Base-by-base conservation (phyloP, 2,329 filamentous ascomycete species). In the Fusarium citri region DNA sequence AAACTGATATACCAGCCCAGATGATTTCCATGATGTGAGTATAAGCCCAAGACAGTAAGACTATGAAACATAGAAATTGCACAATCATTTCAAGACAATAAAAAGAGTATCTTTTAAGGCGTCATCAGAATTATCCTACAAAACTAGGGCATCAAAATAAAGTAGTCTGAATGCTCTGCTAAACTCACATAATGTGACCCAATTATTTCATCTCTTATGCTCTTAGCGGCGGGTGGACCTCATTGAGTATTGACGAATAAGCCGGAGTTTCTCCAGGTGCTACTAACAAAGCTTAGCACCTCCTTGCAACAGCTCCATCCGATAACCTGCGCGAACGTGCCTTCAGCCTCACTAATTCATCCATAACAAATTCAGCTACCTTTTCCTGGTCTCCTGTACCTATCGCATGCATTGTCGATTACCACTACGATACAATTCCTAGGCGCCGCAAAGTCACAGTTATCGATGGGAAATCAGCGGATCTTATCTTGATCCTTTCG, bases 261-360 rank as follows among this genome's bases (percentile, higher is more conserved):
- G 55, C 72, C 72, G 72, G 62, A 47, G 72, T 69, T 74, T 64
- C 53, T 49, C 72, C 72, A 41, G 31, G n/a, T 16, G 41, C 58
- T 41, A 40, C 28, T n/a, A 37, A 25, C 25, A 45, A 59, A 59
- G 57, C 46, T 59, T 48, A 30, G 22, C 15, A 53, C 25, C 59
- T 47, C 53, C 41, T 28, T 31, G 49, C 55, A 64, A 49, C 26
- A 51, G 37, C 58, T 64, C 42, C 42, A 25, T 14, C 43, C 50
- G n/a, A 51, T 48, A 51, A 53, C 30, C 45, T 51, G 34, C 50
- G 43, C 58, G 30, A 28, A 46, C 37, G 31, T 51, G 45, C 42
- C 46, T 55, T 28, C 50, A 49, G 40, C 42, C 20, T 57, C 45
- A 60, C 48, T 34, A 40, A 37, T 37, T 57, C 45, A 57, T 51